Conservation (phyloP, 352 stramenopile genomes). For the Phytophthora megakarya region DNA sequence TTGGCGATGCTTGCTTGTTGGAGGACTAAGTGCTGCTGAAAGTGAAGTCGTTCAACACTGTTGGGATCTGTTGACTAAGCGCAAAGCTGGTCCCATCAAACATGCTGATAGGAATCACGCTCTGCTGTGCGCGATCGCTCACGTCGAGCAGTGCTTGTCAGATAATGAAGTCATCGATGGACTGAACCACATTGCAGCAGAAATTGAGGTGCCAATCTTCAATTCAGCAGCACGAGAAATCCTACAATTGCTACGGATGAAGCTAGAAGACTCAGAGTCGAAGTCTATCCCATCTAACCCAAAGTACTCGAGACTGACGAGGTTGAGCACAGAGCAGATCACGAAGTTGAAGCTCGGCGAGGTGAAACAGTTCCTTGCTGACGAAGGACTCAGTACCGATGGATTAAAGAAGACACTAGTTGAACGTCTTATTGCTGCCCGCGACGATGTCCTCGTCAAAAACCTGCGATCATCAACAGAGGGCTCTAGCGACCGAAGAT, state of each 20-base stretch:
- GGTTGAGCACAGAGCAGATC: slow-evolving; percentile 41
- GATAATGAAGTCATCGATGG: slow-evolving; percentile 49
- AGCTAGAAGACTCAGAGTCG: slow-evolving; percentile 3
- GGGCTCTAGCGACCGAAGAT: background rate
- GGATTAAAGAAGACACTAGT: slow-evolving; percentile 63
- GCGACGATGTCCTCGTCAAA: slow-evolving; percentile 24
- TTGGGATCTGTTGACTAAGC: slow-evolving; percentile 38
- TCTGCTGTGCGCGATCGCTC: slow-evolving; percentile 43
- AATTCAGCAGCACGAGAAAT: slow-evolving; percentile 24
- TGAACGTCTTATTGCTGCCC: slow-evolving; percentile 42
- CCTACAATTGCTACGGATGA: slow-evolving; percentile 29
- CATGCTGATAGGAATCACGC: slow-evolving; percentile 27
- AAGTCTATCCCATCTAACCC: slow-evolving; percentile 2
- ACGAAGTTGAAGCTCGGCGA: slow-evolving; percentile 51
- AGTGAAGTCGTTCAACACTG: slow-evolving; percentile 27
- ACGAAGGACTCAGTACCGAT: slow-evolving; percentile 36
- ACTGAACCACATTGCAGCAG: slow-evolving; percentile 42
- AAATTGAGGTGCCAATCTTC: slow-evolving; percentile 31
- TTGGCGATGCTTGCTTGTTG: slow-evolving; percentile 60
- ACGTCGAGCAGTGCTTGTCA: slow-evolving; percentile 39
- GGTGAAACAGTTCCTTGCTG: slow-evolving; percentile 42
- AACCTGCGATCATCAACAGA: slow-evolving; percentile 1
- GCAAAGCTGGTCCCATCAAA: slow-evolving; percentile 7
- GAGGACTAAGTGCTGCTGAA: slow-evolving; percentile 11
- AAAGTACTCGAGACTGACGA: slow-evolving; percentile 15